Percentiles rank a stretch among this genome's conserved stretches.
These are phyloP conservation scores for Candida germanica DNA, from an alignment of 805 yeast species.

Conservation along the genomic window DNA sequence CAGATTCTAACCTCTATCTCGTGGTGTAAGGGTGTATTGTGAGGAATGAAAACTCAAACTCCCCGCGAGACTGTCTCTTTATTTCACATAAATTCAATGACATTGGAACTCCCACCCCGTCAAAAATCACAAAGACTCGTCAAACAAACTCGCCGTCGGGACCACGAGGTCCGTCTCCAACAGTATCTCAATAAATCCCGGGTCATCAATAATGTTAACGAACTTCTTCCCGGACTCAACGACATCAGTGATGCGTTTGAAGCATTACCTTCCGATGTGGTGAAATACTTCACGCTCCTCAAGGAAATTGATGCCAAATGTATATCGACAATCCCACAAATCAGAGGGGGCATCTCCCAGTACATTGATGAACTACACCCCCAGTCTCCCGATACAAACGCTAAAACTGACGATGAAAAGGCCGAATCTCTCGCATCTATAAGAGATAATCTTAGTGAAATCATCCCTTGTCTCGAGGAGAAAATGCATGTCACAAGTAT, in stretches of 20 bases:
- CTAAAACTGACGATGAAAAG: slow-evolving; percentile 1
- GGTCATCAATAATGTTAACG: slow-evolving; percentile 31
- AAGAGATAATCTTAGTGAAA: slow-evolving; percentile 52
- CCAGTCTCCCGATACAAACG: neutral
- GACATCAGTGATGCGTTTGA: slow-evolving; percentile 89
- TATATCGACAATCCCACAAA: slow-evolving; percentile 65
- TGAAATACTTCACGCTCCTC: slow-evolving; percentile 79
- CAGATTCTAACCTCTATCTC: no score
- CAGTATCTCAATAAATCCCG: slow-evolving; percentile 34
- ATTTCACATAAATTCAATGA: slow-evolving; percentile 3
- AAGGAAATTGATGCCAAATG: slow-evolving; percentile 96
- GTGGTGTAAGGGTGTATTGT: no score
- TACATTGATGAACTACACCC: slow-evolving; percentile 32
- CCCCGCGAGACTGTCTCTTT: no score
- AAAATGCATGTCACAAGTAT: slow-evolving; percentile 96
- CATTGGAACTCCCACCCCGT: slow-evolving; percentile 23
- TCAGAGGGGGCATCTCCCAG: slow-evolving; percentile 53
- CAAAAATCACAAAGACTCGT: slow-evolving; percentile 23
- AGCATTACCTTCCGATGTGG: slow-evolving; percentile 80
- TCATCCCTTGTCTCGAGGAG: slow-evolving; percentile 91
- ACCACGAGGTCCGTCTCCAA: slow-evolving; percentile 19
- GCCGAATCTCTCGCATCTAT: slow-evolving; percentile 20
- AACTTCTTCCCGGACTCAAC: slow-evolving; percentile 73
- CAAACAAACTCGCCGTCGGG: slow-evolving; percentile 6
- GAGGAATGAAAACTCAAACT: no score